phyloP scores from a whole-genome alignment of 2,329 filamentous ascomycete species.

The Fusarium lateritium region DNA sequence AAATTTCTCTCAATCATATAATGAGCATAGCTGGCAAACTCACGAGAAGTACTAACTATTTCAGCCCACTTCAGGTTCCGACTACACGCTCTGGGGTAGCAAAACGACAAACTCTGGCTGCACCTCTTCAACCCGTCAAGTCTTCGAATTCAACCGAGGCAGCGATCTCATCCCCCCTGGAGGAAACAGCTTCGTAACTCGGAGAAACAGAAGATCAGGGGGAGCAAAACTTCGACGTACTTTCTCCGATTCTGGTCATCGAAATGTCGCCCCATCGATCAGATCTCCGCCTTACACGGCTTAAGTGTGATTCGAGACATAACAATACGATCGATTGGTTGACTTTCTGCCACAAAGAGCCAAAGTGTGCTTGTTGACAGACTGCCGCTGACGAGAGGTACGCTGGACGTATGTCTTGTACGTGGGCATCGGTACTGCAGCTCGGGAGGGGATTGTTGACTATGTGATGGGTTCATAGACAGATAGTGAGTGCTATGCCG shows the following conservation, averaged over 20 bases:
- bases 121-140: too few species aligned
- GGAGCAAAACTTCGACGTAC: background rate
- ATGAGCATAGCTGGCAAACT: background rate
- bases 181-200: rapidly evolving
- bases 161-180: too few species aligned
- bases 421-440: background rate
- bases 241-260: background rate
- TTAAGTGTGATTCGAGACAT: background rate
- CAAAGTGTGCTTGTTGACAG: background rate
- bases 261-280: too few species aligned
- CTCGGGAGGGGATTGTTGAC: background rate
- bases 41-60: background rate
- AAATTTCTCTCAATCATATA: background rate
- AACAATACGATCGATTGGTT: background rate
- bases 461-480: background rate
- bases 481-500: background rate
- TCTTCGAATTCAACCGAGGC: background rate
- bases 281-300: background rate
- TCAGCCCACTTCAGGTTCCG: background rate
- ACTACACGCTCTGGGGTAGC: background rate
- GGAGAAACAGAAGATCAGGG: rapidly evolving
- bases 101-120: too few species aligned
- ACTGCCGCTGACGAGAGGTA: background rate
- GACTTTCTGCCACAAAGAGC: background rate
- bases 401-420: background rate